phyloP scores from a whole-genome alignment of 148 eudicot genomes.

The Polygonum maritimum region DNA sequence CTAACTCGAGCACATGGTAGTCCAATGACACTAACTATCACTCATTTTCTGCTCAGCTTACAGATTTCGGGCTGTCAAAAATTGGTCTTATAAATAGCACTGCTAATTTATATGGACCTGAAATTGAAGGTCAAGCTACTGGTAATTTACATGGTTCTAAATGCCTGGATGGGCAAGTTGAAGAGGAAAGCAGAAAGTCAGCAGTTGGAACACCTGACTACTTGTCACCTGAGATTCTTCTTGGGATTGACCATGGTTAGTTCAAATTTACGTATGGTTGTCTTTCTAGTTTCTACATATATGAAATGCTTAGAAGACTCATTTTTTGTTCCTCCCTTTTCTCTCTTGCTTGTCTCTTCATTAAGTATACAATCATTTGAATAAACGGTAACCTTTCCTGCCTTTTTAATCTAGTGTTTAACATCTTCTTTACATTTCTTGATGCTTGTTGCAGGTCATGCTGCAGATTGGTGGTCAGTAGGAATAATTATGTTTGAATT shows the following conservation, averaged over 20 bases:
- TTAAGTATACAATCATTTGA: not conserved
- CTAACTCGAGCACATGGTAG: not conserved
- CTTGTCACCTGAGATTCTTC: conserved; percentile 71
- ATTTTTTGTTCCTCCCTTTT: not conserved
- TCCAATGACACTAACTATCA: conserved; percentile 5
- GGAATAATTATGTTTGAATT: conserved; percentile 56
- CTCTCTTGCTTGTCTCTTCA: not conserved
- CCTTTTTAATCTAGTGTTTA: not conserved
- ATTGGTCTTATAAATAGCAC: conserved; percentile 63
- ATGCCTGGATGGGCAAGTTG: conserved; percentile 16
- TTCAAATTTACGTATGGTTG: conserved; percentile 1
- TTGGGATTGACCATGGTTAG: conserved; percentile 60
- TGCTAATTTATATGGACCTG: conserved; percentile 31
- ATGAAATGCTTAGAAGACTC: not conserved
- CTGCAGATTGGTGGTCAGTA: conserved; percentile 82
- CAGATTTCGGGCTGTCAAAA: conserved; percentile 61
- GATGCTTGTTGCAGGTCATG: conserved; percentile 34
- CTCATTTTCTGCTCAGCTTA: conserved; percentile 40
- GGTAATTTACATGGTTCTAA: conserved; percentile 12
- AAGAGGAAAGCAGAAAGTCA: conserved; percentile 24
- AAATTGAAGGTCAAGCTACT: conserved; percentile 18
- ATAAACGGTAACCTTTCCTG: not conserved
- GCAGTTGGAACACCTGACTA: conserved; percentile 77
- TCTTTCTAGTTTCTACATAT: not conserved
- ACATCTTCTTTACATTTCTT: not conserved